A percentile compares a stretch with the other conserved stretches of the same genome.
Conservation (phyloP, 192 early-diverging fungal genomes). For the Gryganskiella cystojenkinii region DNA sequence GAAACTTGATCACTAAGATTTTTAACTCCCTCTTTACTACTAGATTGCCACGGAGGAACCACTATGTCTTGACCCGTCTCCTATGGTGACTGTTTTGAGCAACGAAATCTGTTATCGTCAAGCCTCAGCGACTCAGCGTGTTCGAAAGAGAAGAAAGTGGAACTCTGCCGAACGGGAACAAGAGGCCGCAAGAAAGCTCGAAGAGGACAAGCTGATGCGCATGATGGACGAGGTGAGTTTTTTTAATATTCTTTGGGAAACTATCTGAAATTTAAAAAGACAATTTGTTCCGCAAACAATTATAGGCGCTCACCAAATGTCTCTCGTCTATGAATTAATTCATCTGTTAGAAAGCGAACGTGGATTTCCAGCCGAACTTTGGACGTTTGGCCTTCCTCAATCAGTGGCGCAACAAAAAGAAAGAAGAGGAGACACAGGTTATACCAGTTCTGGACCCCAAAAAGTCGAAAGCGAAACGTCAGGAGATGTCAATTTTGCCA, state of each 20-base stretch:
- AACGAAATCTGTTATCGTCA: slow-evolving; percentile 70
- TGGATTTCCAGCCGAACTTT: slow-evolving; percentile 77
- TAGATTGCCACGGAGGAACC: slow-evolving; percentile 74
- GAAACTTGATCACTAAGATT: too few relatives aligned
- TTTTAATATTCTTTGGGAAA: not conserved
- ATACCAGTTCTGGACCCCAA: slow-evolving; percentile 59
- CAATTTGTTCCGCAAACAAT: not conserved
- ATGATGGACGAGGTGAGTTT: slow-evolving; percentile 72
- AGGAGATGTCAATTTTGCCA: slow-evolving; percentile 56
- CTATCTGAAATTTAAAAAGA: not conserved
- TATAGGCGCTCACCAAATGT: not conserved
- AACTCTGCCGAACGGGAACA: slow-evolving; percentile 78
- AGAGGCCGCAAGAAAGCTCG: slow-evolving; percentile 72
- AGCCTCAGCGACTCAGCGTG: slow-evolving; percentile 59
- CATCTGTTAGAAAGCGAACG: slow-evolving; percentile 53
- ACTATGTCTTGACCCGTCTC: slow-evolving; percentile 73
- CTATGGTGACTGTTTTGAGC: slow-evolving; percentile 74
- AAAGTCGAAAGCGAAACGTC: slow-evolving; percentile 55
- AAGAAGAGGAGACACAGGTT: slow-evolving; percentile 61
- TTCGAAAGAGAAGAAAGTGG: slow-evolving; percentile 72
- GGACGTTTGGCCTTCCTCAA: slow-evolving; percentile 73
- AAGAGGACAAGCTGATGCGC: slow-evolving; percentile 74
- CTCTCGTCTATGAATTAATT: too few relatives aligned
- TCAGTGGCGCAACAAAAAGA: slow-evolving; percentile 75
- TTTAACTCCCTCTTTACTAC: not conserved